A percentile compares a stretch with the other conserved stretches of the same genome.
phyloP scores from a whole-genome alignment of 2,329 filamentous ascomycete species.

The Cordyceps pruinosa region DNA sequence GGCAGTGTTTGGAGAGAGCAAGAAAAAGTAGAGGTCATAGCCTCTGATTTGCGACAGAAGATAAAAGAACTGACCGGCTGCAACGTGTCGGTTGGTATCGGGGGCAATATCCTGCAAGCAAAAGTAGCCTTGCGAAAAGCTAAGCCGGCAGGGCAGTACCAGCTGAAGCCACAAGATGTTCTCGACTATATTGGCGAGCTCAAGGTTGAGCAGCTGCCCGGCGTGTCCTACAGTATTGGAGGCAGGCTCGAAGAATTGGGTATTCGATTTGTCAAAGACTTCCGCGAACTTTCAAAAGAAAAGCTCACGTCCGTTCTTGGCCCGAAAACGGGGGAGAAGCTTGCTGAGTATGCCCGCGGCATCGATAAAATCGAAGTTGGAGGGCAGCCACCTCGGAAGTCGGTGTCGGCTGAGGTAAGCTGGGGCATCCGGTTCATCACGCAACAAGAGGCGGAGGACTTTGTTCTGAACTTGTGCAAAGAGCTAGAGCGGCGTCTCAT shows the following conservation, averaged over 20 bases:
- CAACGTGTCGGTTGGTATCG: constrained; percentile 87
- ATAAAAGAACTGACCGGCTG: constrained; percentile 74
- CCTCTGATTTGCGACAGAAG: constrained; percentile 55
- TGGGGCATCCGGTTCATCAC: constrained; percentile 96
- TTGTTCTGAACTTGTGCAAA: constrained; percentile 74
- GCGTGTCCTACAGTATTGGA: constrained; percentile 85
- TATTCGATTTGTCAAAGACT: constrained; percentile 73
- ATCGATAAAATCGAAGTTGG: constrained; percentile 83
- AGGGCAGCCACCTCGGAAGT: constrained; percentile 79
- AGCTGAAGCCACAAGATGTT: constrained; percentile 75
- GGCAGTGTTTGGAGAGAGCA: constrained; percentile 72
- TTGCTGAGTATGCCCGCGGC: constrained; percentile 85
- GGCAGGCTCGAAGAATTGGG: constrained; percentile 84
- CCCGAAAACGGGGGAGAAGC: constrained; percentile 84
- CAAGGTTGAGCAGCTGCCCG: constrained; percentile 74
- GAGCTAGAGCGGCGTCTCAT: constrained; percentile 76
- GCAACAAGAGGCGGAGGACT: constrained; percentile 89
- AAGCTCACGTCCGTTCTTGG: constrained; percentile 67
- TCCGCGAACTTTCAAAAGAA: constrained; percentile 71
- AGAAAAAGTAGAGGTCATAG: constrained; percentile 64
- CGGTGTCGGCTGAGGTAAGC: constrained; percentile 93
- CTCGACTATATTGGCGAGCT: constrained; percentile 70
- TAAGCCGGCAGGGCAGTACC: constrained; percentile 89
- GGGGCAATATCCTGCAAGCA: constrained; percentile 81
- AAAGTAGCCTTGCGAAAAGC: constrained; percentile 86